Conservation (phyloP, 2,329 filamentous ascomycete genomes). For the Diplodia mutila region DNA sequence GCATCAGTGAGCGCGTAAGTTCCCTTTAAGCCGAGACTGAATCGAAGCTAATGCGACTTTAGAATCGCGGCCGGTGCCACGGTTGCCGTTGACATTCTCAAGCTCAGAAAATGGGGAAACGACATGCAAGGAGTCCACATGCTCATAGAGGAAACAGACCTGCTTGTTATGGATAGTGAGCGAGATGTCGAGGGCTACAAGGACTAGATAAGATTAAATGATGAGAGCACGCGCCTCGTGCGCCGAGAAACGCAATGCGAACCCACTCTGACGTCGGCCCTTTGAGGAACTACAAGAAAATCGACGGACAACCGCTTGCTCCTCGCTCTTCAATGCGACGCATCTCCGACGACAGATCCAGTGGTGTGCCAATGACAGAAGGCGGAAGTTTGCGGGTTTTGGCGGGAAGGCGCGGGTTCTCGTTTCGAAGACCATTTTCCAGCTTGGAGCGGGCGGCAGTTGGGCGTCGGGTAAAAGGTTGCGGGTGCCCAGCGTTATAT, state of each 20-base stretch:
- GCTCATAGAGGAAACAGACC: not conserved
- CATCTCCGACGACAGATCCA: no score
- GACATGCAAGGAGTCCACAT: not conserved
- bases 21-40: not conserved
- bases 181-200: no score
- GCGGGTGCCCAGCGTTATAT: conserved; percentile 15
- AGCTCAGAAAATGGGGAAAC: not conserved
- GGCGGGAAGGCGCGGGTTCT: not conserved
- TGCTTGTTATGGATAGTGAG: not conserved
- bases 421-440: not conserved
- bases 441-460: not conserved
- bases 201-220: no score
- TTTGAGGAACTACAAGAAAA: no score
- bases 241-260: no score
- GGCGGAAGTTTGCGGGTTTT: not conserved
- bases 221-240: no score
- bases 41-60: not conserved
- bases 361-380: no score
- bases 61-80: not conserved
- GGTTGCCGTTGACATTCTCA: not conserved
- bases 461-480: not conserved
- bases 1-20: not conserved
- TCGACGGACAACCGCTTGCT: no score
- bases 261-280: no score
- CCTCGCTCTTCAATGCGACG: no score